Conservation (phyloP, 2,329 filamentous ascomycete genomes). For the Xylariales sp. region DNA sequence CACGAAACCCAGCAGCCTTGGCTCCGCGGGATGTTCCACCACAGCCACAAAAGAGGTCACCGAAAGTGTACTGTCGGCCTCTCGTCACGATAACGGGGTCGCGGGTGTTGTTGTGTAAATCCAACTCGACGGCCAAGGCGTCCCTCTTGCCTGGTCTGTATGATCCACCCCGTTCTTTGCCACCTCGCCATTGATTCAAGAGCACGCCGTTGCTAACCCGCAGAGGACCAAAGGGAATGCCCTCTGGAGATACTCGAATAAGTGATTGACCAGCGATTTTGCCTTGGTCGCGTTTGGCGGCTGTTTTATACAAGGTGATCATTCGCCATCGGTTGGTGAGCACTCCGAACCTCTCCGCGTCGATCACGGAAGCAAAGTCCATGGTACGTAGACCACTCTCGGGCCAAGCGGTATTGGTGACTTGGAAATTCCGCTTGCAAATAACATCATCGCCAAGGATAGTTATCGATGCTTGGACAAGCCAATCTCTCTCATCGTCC, state of each 20-base stretch:
- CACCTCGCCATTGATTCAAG: constrained; percentile 33
- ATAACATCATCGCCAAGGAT: constrained; percentile 34
- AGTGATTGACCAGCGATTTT: neutral
- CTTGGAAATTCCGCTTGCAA: constrained; percentile 36
- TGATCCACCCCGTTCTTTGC: constrained; percentile 34
- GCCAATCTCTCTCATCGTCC: constrained; percentile 25
- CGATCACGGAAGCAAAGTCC: constrained; percentile 16
- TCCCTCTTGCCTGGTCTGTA: constrained; percentile 24
- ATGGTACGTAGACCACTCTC: constrained; percentile 23
- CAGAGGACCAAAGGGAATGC: constrained; percentile 20
- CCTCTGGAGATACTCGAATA: neutral
- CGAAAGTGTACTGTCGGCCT: constrained; percentile 57
- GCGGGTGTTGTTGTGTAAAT: constrained; percentile 7
- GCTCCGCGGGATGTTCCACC: constrained; percentile 69
- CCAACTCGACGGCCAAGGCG: constrained; percentile 18
- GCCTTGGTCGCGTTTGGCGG: neutral
- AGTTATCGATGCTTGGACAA: constrained; percentile 37
- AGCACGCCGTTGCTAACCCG: constrained; percentile 25
- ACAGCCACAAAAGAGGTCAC: constrained; percentile 68
- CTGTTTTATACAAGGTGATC: constrained; percentile 25
- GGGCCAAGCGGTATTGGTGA: constrained; percentile 53
- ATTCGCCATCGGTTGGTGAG: constrained; percentile 52
- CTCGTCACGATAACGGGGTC: neutral
- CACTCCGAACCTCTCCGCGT: constrained; percentile 24
- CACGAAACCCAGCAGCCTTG: constrained; percentile 45